Evolutionary conservation across 345 rosid genomes (phyloP), one percentile per base, ranked within the genome.

Genomic region (Ailanthus altissimus): DNA sequence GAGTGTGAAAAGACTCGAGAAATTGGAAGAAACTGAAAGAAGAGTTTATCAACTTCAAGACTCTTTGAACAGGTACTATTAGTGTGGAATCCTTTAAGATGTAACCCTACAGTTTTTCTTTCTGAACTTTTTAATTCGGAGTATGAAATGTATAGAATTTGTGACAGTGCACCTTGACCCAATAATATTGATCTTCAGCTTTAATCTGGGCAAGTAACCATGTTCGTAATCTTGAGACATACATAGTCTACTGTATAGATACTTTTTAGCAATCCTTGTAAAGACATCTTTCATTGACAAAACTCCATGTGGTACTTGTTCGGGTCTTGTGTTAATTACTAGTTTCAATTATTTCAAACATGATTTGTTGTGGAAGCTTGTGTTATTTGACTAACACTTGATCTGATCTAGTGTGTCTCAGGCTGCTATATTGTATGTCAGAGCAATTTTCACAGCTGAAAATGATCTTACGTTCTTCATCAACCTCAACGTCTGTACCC

Each of bases 391-490:
- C 85, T 89, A 82, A 89, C 85, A 74, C 86, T 84, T 84, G 74
- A 84, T 84, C 88, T 81, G 88, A 86, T 89, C 85, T 89, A 89
- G 93, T 88, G 86, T 87, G 86, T 84, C 86, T 81, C 99, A 92
- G 97, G 94, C 87, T 95, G 90, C 81, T 91, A 77, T 86, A 89
- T 67, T 84, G 87, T 78, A 90, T 94, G 90, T 86, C 97, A 23
- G 96, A 93, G 82, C 98, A 93, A 84, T 88, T 95, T 85, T 83
- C 97, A 18, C 94, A 91, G 87, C 83, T 90, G 78, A 93, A 91
- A 82, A 84, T 65, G 59, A 78, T 90, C 83, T 84, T 93, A 81
- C 72, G 88, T 67, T 75, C 86, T 76, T 72, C 97, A 32, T 86
- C 91, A 53, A 85, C 78, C 77, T 83, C 88, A 79, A 78, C 87